These are phyloP conservation scores for Termitomyces sp. DNA, from an alignment of 768 basidiomycete species.

Conservation along the genomic window DNA sequence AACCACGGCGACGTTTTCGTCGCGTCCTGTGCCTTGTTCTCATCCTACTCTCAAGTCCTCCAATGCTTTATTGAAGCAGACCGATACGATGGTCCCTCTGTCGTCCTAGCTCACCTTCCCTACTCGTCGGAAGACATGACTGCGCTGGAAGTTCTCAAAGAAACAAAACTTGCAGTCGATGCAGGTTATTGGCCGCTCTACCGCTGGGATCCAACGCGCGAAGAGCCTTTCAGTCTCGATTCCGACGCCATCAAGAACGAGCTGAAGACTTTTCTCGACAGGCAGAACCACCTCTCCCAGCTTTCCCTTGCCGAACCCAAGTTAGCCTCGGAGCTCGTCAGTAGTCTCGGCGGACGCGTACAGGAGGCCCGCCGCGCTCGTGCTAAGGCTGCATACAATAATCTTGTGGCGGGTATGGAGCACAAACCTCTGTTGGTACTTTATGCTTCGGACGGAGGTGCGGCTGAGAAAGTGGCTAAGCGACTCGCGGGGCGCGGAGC, in stretches of 20 bases:
- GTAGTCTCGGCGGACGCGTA: slow-evolving; percentile 78
- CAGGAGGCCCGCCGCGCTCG: slow-evolving; percentile 77
- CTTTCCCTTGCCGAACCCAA: slow-evolving; percentile 77
- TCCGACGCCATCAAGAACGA: slow-evolving; percentile 93
- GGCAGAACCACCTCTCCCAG: slow-evolving; percentile 95
- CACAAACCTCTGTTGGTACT: slow-evolving; percentile 84
- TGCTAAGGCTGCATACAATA: slow-evolving; percentile 79
- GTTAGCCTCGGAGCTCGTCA: slow-evolving; percentile 77
- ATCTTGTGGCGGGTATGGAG: slow-evolving; percentile 77
- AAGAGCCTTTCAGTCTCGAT: slow-evolving; percentile 89
- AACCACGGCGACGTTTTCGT: slow-evolving; percentile 97
- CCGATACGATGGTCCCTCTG: slow-evolving; percentile 79
- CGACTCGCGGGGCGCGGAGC: slow-evolving; percentile 77
- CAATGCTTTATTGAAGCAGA: slow-evolving; percentile 92
- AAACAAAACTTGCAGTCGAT: slow-evolving; percentile 95
- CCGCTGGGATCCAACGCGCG: slow-evolving; percentile 89
- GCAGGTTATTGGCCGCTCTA: slow-evolving; percentile 98
- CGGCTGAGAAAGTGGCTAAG: slow-evolving; percentile 96
- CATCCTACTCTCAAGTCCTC: slow-evolving; percentile 91
- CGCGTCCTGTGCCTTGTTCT: slow-evolving; percentile 92
- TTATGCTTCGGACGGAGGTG: slow-evolving; percentile 94
- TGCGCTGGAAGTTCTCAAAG: slow-evolving; percentile 89
- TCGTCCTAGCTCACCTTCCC: slow-evolving; percentile 92
- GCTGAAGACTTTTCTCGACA: slow-evolving; percentile 87
- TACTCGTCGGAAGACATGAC: slow-evolving; percentile 71